A percentile compares a stretch with the other conserved stretches of the same genome.
These are phyloP conservation scores for Pulveroboletus sp. DNA, from an alignment of 768 basidiomycete genomes.

Conservation along the genomic window DNA sequence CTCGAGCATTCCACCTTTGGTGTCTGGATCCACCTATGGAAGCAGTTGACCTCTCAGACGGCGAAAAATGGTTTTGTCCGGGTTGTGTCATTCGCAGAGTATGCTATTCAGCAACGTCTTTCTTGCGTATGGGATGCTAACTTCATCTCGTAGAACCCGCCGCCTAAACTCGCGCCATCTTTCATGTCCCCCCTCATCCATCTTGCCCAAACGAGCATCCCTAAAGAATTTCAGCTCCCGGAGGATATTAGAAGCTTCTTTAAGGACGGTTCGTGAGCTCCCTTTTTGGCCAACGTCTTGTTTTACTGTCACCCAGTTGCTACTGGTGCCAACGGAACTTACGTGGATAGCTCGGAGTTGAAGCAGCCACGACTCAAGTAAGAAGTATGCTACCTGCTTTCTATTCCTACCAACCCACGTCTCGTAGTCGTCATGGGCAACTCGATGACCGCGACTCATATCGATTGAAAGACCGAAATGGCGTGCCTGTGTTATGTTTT, in stretches of 20 bases:
- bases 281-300: constrained; percentile 9
- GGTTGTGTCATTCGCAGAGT: constrained; percentile 66
- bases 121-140: constrained; percentile 10
- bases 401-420: constrained; percentile 1
- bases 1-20: constrained; percentile 91
- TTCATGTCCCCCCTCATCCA: constrained; percentile 70
- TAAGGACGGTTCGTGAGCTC: constrained; percentile 65
- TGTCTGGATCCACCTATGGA: constrained; percentile 97
- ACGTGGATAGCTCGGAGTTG: constrained; percentile 73
- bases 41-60: constrained; percentile 78
- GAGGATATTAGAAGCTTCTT: constrained; percentile 79
- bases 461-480: constrained; percentile 80
- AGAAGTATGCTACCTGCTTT: constrained; percentile 35
- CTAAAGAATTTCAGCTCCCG: constrained; percentile 81
- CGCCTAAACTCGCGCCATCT: constrained; percentile 59
- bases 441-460: constrained; percentile 89
- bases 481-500: constrained; percentile 83
- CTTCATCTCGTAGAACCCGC: constrained; percentile 48
- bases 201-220: constrained; percentile 61
- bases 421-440: constrained; percentile 72
- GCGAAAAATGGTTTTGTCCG: constrained; percentile 75
- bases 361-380: constrained; percentile 82
- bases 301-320: constrained; percentile 49
- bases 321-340: constrained; percentile 74
- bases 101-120: constrained; percentile 17